phyloP scores from a whole-genome alignment of 345 rosid species.

The Salix arbutifolia region DNA sequence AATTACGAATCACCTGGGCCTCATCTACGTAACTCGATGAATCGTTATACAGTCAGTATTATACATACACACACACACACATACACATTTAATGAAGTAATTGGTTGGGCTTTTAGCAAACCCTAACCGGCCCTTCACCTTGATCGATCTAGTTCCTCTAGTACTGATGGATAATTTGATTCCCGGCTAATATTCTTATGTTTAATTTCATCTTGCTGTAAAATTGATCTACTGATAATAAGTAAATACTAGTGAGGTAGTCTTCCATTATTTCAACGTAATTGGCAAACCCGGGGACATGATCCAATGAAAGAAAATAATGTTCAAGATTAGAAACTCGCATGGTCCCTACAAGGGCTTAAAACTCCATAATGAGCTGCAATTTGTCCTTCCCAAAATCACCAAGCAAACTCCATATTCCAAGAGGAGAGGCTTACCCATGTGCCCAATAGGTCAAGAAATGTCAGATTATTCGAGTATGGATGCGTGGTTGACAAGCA shows the following conservation, averaged over 20 bases:
- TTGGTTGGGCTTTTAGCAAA: not conserved
- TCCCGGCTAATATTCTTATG: not conserved
- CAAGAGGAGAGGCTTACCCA: not conserved
- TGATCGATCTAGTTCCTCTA: no score
- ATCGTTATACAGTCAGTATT: no score
- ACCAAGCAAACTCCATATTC: conserved; percentile 6
- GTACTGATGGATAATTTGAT: not conserved
- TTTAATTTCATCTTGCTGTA: no score
- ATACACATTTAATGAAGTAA: no score
- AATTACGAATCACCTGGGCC: not conserved
- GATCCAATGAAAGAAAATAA: conserved; percentile 7
- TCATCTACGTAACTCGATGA: not conserved
- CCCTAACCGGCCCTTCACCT: not conserved
- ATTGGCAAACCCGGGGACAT: not conserved
- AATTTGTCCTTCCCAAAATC: conserved; percentile 8
- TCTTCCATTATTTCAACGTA: not conserved
- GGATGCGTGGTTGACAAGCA: conserved; percentile 16
- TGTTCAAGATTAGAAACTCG: conserved; percentile 12
- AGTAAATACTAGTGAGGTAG: not conserved
- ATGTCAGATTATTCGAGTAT: not conserved
- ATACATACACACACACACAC: no score
- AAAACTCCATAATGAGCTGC: conserved; percentile 7
- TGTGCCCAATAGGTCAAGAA: not conserved
- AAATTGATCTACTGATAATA: no score
- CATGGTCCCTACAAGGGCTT: conserved; percentile 24